Percentiles rank a stretch among this genome's conserved stretches.
phyloP scores from a whole-genome alignment of 2,329 filamentous ascomycete species.

The Leptosphaerulina australis region DNA sequence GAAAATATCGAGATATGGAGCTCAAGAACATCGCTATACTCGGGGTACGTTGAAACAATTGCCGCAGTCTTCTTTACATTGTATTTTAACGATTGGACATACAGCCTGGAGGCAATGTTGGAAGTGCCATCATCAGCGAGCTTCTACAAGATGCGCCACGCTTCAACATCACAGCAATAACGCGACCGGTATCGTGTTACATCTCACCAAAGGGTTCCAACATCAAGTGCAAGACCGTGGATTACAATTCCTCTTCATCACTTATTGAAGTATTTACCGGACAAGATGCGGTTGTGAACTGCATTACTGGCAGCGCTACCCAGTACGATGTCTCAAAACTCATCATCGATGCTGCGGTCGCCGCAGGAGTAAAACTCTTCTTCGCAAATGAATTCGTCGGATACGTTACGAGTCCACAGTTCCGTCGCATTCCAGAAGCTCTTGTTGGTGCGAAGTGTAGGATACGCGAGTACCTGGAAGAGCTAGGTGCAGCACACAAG shows the following conservation, averaged over 20 bases:
- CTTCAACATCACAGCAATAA: slow-evolving; percentile 41
- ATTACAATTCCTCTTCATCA: slow-evolving; percentile 35
- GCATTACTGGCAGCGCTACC: slow-evolving; percentile 53
- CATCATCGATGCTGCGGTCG: slow-evolving; percentile 45
- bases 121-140: slow-evolving; percentile 37
- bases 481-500: slow-evolving; percentile 28
- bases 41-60: slow-evolving; percentile 32
- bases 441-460: slow-evolving; percentile 37
- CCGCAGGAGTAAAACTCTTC: slow-evolving; percentile 42
- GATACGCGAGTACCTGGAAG: slow-evolving; percentile 34
- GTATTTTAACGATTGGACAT: not conserved
- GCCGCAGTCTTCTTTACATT: not conserved
- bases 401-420: slow-evolving; percentile 34
- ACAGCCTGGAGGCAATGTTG: slow-evolving; percentile 44
- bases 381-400: slow-evolving; percentile 46
- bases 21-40: slow-evolving; percentile 46
- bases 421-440: slow-evolving; percentile 33
- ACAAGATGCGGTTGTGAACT: slow-evolving; percentile 62
- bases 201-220: slow-evolving; percentile 19
- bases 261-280: slow-evolving; percentile 54
- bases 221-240: slow-evolving; percentile 29
- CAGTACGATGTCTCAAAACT: slow-evolving; percentile 53
- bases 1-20: slow-evolving; percentile 38
- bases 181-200: slow-evolving; percentile 33
- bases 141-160: slow-evolving; percentile 27